phyloP scores from a whole-genome alignment of 2,329 filamentous ascomycete genomes.

The Verticillium alfalfae region DNA sequence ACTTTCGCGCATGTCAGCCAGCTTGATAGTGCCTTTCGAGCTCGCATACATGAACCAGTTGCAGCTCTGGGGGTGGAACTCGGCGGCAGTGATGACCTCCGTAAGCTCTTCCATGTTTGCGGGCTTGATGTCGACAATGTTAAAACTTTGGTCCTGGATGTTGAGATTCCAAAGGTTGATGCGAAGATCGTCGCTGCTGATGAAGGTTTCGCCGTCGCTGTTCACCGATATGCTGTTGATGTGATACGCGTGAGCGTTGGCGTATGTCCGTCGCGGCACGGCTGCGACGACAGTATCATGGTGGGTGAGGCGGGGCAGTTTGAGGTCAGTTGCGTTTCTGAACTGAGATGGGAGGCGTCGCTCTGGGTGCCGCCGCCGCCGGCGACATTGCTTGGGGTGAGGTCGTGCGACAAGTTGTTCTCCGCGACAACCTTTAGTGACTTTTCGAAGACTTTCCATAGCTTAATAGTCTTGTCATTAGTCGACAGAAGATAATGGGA shows the following conservation, averaged over 20 bases:
- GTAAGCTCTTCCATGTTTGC: constrained; percentile 99
- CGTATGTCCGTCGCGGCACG: constrained; percentile 91
- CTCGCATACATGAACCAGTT: constrained; percentile 99
- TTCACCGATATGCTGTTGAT: constrained; percentile 99
- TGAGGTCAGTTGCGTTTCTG: constrained; percentile 75
- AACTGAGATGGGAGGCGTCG: constrained; percentile 70
- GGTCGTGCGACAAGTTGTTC: constrained; percentile 94
- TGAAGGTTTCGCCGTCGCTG: constrained; percentile 98
- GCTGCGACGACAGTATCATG: constrained; percentile 98
- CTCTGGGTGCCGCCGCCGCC: constrained; percentile 75
- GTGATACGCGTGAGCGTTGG: constrained; percentile 97
- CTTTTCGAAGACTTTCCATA: constrained; percentile 99
- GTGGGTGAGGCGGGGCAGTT: constrained; percentile 91
- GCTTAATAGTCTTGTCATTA: constrained; percentile 99
- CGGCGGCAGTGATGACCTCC: constrained; percentile 95
- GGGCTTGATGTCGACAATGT: constrained; percentile 99
- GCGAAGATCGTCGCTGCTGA: constrained; percentile 94
- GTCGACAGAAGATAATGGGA: constrained; percentile 97
- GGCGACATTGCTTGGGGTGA: constrained; percentile 69
- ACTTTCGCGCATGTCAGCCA: constrained; percentile 97
- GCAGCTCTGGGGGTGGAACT: constrained; percentile 95
- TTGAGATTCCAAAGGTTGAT: constrained; percentile 99
- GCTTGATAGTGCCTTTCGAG: constrained; percentile 97
- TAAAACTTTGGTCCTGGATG: constrained; percentile 99
- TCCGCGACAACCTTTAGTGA: constrained; percentile 97